phyloP scores from a whole-genome alignment of 176 grass and related monocot genomes.

The Juncus inflexus region DNA sequence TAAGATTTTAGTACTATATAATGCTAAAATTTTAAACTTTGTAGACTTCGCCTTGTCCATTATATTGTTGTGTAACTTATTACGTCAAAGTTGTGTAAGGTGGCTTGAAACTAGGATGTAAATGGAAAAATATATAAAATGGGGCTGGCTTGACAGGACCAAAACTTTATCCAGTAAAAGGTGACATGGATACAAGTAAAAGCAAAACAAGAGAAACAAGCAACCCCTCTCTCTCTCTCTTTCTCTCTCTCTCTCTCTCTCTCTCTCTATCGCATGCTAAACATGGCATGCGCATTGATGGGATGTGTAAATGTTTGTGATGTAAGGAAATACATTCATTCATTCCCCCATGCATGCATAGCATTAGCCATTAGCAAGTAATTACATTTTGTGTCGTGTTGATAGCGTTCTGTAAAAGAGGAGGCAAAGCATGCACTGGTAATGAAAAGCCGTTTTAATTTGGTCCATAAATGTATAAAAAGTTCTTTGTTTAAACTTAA shows the following conservation, averaged over 20 bases:
- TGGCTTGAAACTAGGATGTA: too few relatives aligned
- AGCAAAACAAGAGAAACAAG: slow-evolving; percentile 24
- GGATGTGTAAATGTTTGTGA: slow-evolving; percentile 5
- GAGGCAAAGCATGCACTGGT: slow-evolving; percentile 21
- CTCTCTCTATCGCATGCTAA: slow-evolving; percentile 4
- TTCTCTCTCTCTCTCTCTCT: background rate
- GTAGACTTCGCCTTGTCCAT: too few relatives aligned
- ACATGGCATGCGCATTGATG: slow-evolving; percentile 27
- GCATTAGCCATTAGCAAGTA: slow-evolving; percentile 13
- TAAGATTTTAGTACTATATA: too few relatives aligned
- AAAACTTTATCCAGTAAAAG: background rate
- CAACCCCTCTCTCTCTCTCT: slow-evolving; percentile 10
- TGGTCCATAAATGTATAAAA: slow-evolving; percentile 18
- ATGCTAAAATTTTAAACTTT: too few relatives aligned
- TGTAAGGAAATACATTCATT: background rate
- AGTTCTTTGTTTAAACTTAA: slow-evolving; percentile 3
- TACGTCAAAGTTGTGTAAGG: too few relatives aligned
- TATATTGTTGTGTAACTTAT: too few relatives aligned
- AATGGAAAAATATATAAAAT: background rate
- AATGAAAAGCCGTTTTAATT: slow-evolving; percentile 25
- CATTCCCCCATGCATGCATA: background rate
- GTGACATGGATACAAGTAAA: slow-evolving; percentile 18
- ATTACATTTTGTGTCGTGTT: slow-evolving; percentile 18
- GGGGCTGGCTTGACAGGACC: slow-evolving; percentile 20
- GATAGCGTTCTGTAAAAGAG: background rate